Evolutionary conservation across 176 grass and related monocot genomes (phyloP).

Genomic region (Saccharum spontaneum): DNA sequence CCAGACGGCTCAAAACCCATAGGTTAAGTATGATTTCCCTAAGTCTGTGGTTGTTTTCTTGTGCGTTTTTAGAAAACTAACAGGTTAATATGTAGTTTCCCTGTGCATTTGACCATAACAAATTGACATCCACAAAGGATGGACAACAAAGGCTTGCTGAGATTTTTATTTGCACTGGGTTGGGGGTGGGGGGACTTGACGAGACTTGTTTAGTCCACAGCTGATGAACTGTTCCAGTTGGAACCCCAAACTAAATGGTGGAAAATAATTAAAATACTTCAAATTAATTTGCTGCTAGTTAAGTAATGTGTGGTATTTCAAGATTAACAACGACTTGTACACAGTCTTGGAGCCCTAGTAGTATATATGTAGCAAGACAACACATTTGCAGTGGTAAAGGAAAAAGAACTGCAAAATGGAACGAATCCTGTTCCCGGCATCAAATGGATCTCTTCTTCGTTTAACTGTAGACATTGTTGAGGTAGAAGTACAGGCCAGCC

Average conservation of each 20-base stretch:
- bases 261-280: background rate
- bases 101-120: background rate
- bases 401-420: conserved; percentile 2
- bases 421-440: background rate
- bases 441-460: background rate
- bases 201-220: background rate
- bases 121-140: background rate
- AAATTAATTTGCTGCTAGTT: background rate
- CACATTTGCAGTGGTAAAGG: background rate
- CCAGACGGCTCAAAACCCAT: too few relatives aligned
- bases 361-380: background rate
- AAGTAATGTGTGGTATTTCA: background rate
- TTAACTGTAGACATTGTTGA: conserved; percentile 68
- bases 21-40: background rate
- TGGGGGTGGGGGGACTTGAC: background rate
- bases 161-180: background rate
- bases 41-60: background rate
- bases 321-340: background rate
- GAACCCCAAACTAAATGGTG: background rate
- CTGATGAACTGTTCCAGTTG: background rate
- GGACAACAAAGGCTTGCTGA: background rate
- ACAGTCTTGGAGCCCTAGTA: background rate
- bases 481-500: conserved; percentile 70
- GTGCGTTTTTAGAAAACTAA: background rate
- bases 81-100: background rate